These are phyloP conservation scores for Entonaema liquescens DNA, from an alignment of 495 filamentous ascomycete species.

Conservation along the genomic window DNA sequence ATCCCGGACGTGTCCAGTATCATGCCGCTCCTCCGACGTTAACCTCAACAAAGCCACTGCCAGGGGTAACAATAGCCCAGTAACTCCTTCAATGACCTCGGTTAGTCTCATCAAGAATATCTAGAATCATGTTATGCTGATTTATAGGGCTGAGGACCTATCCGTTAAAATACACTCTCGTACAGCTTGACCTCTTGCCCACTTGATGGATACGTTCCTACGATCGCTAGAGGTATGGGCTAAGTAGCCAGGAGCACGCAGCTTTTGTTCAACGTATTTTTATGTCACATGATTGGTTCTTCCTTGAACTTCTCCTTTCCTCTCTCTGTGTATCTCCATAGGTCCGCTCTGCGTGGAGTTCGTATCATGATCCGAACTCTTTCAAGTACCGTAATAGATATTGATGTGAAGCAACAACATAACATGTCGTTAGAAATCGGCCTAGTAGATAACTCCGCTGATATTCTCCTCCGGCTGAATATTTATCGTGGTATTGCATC, in stretches of 20 bases:
- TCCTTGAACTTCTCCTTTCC: background rate
- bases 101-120: slow-evolving; percentile 6
- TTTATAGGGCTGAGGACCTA: background rate
- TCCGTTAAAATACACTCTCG: slow-evolving; percentile 13
- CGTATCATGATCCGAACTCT: background rate
- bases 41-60: slow-evolving; percentile 41
- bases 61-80: slow-evolving; percentile 20
- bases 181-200: slow-evolving; percentile 7
- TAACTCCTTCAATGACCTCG: background rate
- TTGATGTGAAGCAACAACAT: background rate
- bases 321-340: background rate
- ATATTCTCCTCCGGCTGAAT: background rate
- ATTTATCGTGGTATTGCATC: background rate
- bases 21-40: slow-evolving; percentile 41
- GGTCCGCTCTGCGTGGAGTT: background rate
- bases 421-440: background rate
- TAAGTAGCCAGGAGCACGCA: background rate
- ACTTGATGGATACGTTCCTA: background rate
- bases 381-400: background rate
- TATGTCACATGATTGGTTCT: slow-evolving; percentile 2
- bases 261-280: background rate
- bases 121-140: background rate
- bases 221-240: background rate
- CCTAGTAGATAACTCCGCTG: background rate
- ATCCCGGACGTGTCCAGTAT: slow-evolving; percentile 40